phyloP scores from a whole-genome alignment of 192 early-diverging fungal genomes.

The Coemansia sp. region DNA sequence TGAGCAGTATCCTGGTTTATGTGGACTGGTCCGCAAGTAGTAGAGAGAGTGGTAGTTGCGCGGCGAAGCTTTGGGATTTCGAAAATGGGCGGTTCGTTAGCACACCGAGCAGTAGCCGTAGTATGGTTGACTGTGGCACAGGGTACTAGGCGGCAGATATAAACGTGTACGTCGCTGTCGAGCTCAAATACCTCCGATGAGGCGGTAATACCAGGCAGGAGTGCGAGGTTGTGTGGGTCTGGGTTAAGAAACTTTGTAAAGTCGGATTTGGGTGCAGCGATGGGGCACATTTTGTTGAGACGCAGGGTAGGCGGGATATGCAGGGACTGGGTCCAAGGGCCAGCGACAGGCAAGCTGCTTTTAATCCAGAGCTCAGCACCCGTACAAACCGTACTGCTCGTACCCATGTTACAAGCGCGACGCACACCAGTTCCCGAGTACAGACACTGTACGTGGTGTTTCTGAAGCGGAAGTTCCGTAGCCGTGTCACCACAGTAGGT shows the following conservation, averaged over 20 bases:
- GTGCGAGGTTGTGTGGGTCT: conserved; percentile 10
- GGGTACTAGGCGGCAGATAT: conserved; percentile 46
- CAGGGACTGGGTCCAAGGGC: conserved; percentile 52
- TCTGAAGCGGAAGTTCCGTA: conserved; percentile 5
- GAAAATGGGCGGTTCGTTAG: conserved; percentile 43
- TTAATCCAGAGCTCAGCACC: conserved; percentile 55
- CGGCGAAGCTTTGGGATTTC: conserved; percentile 34
- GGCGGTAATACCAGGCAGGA: conserved; percentile 27
- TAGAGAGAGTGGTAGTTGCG: conserved; percentile 22
- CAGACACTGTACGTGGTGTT: conserved; percentile 40
- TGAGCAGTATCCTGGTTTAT: not conserved
- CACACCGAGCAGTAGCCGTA: not conserved
- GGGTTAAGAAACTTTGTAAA: conserved; percentile 16
- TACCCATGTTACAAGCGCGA: conserved; percentile 12
- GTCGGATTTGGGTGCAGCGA: conserved; percentile 43
- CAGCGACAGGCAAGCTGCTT: conserved; percentile 42
- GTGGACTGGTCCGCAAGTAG: not conserved
- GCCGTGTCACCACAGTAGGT: conserved; percentile 16
- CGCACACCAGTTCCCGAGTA: conserved; percentile 45
- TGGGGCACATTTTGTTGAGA: conserved; percentile 44
- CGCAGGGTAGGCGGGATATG: conserved; percentile 38
- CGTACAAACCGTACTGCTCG: conserved; percentile 9
- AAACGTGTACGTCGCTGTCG: conserved; percentile 56
- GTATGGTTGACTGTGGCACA: conserved; percentile 36
- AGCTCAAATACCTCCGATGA: conserved; percentile 39